phyloP scores from a whole-genome alignment of 192 early-diverging fungal species.

The Entophlyctis luteolus region DNA sequence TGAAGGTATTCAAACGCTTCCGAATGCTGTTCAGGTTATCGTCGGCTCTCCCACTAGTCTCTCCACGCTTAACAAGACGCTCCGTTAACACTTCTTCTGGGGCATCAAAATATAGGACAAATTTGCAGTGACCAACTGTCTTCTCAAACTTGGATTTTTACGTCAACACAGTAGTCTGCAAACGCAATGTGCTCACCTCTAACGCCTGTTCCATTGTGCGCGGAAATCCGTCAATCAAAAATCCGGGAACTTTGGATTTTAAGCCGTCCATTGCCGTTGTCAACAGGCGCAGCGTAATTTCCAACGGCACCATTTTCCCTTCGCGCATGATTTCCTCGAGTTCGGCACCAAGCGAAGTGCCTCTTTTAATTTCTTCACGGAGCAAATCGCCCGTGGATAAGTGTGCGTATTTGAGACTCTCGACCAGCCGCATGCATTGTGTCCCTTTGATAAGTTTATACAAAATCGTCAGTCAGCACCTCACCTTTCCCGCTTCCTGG shows the following conservation, averaged over 20 bases:
- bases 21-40: slow-evolving; percentile 56
- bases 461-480: not conserved
- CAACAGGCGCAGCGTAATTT: slow-evolving; percentile 29
- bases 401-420: slow-evolving; percentile 45
- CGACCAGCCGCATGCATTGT: slow-evolving; percentile 49
- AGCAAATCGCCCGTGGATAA: slow-evolving; percentile 61
- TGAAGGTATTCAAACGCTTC: slow-evolving; percentile 48
- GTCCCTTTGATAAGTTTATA: slow-evolving; percentile 40
- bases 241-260: slow-evolving; percentile 30
- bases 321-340: slow-evolving; percentile 51
- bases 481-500: slow-evolving; percentile 45
- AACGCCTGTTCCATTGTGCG: slow-evolving; percentile 58
- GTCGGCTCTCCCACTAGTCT: slow-evolving; percentile 57
- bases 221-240: slow-evolving; percentile 66
- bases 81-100: slow-evolving; percentile 43
- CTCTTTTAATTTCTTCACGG: slow-evolving; percentile 50
- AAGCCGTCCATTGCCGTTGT: slow-evolving; percentile 22
- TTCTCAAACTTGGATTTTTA: slow-evolving; percentile 32
- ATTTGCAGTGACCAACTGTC: slow-evolving; percentile 39
- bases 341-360: slow-evolving; percentile 36
- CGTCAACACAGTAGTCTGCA: not conserved
- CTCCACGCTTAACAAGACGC: slow-evolving; percentile 53
- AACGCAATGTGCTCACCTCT: slow-evolving; percentile 13
- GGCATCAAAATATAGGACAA: slow-evolving; percentile 52
- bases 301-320: slow-evolving; percentile 60